Base-by-base conservation (phyloP, 2,329 filamentous ascomycete genomes). In the Diaporthe humulicola region DNA sequence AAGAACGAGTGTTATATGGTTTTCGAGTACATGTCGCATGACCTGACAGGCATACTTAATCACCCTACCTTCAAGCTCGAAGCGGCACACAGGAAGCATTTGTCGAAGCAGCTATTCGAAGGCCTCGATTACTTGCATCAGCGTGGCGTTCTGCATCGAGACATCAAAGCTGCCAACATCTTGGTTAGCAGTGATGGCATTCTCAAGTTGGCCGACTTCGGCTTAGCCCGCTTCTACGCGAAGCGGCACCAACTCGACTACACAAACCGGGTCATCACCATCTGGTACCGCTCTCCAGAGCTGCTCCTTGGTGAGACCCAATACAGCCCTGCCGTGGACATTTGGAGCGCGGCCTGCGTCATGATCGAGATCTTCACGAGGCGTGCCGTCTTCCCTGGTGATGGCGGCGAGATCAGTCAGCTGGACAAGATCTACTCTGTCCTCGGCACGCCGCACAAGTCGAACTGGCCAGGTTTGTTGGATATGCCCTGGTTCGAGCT, bases 1-100 rank as follows among this genome's bases (percentile, higher is more conserved):
- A 94, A 93, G 81, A 98, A 98, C 79, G 96, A 98, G 84, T 99
- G 97, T 83, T 99, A 98, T 85, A 99, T 99, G 97, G 97, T 99
- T 4, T 99, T 99, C 78, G 97, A 99, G 83, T 99, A 99, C 81
- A 89, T 98, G 42, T 96, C 97, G 1, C 97, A 99, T 82, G 97
- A 99, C 83, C 87, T 99, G 76, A 99, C 97, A 3, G 97, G 97
- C 19, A 88, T 99, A 42, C 90, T 99, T 76, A 98, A 98, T 80
- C 97, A 99, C 81, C 97, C 97, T 0, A 93, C 93, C 0, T 99
- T 98, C 85, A 93, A 93, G 75, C 90, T 99, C 19, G 94, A 97
- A 50, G 86, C 92, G 5, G 91, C 93, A 0, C 96, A 98, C 83
- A 97, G 95, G 85, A 99, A 99, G 84, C 92, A 99, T 81, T 89